A percentile compares a stretch with the other conserved stretches of the same genome.
Evolutionary conservation across 306 rosid species (phyloP).

Genomic region (Vicia faba): DNA sequence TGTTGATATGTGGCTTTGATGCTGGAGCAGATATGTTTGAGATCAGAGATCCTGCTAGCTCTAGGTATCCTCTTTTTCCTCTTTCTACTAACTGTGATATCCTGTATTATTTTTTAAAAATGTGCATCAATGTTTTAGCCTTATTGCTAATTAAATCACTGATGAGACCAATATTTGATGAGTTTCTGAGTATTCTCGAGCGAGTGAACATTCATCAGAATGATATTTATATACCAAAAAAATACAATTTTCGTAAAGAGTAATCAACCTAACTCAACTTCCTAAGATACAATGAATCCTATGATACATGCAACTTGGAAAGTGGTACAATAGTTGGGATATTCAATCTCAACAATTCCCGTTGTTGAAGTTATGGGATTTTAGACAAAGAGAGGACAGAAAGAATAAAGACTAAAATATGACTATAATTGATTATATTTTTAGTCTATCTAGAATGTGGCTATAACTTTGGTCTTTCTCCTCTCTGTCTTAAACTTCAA

Average conservation of each 20-base stretch:
- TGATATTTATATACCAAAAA: neutral
- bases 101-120: conserved; percentile 11
- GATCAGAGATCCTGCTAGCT: conserved; percentile 94
- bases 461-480: neutral
- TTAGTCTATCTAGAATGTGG: neutral
- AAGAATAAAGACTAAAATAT: neutral
- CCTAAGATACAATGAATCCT: neutral
- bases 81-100: conserved; percentile 25
- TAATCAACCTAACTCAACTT: conserved; percentile 1
- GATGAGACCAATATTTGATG: neutral
- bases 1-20: conserved; percentile 91
- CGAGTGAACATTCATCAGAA: neutral
- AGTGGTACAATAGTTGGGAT: neutral
- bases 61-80: conserved; percentile 54
- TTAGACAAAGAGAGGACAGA: neutral
- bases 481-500: neutral
- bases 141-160: conserved; percentile 20
- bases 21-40: conserved; percentile 86
- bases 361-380: neutral
- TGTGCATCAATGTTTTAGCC: conserved; percentile 4
- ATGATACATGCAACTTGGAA: neutral
- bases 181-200: neutral
- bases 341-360: neutral
- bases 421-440: neutral
- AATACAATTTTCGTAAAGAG: neutral